phyloP scores from a whole-genome alignment of 208 protist genomes.

The Leishmania amazonensis region DNA sequence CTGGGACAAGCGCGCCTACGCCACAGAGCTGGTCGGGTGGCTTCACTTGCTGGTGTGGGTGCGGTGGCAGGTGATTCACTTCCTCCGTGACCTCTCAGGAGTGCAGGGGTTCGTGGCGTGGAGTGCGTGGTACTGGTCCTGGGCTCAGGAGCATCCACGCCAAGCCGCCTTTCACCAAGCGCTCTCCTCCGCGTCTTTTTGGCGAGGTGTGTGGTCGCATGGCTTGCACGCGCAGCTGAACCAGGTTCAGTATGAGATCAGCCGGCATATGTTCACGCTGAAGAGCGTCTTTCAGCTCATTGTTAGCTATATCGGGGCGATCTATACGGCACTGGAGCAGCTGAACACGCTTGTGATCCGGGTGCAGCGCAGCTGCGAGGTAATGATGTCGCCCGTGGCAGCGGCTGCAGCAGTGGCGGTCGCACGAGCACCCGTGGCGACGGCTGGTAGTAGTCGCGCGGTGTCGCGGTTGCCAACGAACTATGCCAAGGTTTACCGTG shows the following conservation, averaged over 20 bases:
- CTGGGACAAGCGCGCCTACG: constrained; percentile 18
- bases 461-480: neutral
- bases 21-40: constrained; percentile 54
- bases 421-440: neutral
- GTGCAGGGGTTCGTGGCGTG: constrained; percentile 62
- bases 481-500: neutral
- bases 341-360: constrained; percentile 44
- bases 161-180: constrained; percentile 49
- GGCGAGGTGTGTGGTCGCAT: constrained; percentile 30
- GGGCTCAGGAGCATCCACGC: constrained; percentile 53
- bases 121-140: constrained; percentile 75
- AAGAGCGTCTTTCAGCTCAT: constrained; percentile 54
- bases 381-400: constrained; percentile 30
- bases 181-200: constrained; percentile 45
- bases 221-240: constrained; percentile 23
- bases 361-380: constrained; percentile 42
- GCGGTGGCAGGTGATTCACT: constrained; percentile 46
- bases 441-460: neutral
- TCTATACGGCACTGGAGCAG: constrained; percentile 46
- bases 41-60: constrained; percentile 62
- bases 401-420: constrained; percentile 22
- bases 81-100: constrained; percentile 54
- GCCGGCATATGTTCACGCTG: constrained; percentile 51
- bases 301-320: constrained; percentile 55
- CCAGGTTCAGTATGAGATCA: constrained; percentile 32